phyloP scores from a whole-genome alignment of 768 basidiomycete genomes.

The Boletus vinaceobasis region DNA sequence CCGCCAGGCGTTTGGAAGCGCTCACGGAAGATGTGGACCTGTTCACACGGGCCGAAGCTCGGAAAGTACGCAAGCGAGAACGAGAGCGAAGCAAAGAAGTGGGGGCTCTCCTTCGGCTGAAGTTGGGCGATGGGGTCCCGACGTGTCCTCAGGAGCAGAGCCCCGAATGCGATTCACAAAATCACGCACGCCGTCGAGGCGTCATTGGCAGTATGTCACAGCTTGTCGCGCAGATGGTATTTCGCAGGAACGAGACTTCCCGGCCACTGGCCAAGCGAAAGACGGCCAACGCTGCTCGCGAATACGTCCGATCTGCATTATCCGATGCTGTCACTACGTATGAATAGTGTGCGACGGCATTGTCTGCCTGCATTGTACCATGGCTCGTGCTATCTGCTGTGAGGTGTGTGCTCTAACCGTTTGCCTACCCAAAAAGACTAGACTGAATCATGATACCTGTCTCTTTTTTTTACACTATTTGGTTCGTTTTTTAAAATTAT shows the following conservation, averaged over 20 bases:
- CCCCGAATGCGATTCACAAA: slow-evolving; percentile 22
- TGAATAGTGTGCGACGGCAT: slow-evolving; percentile 5
- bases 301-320: slow-evolving; percentile 31
- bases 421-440: slow-evolving; percentile 6
- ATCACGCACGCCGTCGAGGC: slow-evolving; percentile 19
- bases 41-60: slow-evolving; percentile 40
- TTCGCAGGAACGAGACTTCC: slow-evolving; percentile 39
- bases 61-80: slow-evolving; percentile 45
- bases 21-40: slow-evolving; percentile 37
- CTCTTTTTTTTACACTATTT: slow-evolving; percentile 11
- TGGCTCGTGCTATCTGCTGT: slow-evolving; percentile 14
- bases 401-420: slow-evolving; percentile 21
- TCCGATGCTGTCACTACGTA: slow-evolving; percentile 18
- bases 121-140: slow-evolving; percentile 36
- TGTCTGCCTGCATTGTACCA: slow-evolving; percentile 6
- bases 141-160: slow-evolving; percentile 23
- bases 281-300: slow-evolving; percentile 11
- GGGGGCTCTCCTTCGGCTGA: slow-evolving; percentile 52
- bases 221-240: slow-evolving; percentile 47
- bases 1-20: slow-evolving; percentile 29
- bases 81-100: slow-evolving; percentile 57
- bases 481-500: slow-evolving; percentile 6
- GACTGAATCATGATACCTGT: slow-evolving; percentile 21
- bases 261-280: slow-evolving; percentile 39
- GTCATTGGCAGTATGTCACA: slow-evolving; percentile 34